Evolutionary conservation across 139 green algal species (phyloP).

Genomic region (Zygnema cylindricum): DNA sequence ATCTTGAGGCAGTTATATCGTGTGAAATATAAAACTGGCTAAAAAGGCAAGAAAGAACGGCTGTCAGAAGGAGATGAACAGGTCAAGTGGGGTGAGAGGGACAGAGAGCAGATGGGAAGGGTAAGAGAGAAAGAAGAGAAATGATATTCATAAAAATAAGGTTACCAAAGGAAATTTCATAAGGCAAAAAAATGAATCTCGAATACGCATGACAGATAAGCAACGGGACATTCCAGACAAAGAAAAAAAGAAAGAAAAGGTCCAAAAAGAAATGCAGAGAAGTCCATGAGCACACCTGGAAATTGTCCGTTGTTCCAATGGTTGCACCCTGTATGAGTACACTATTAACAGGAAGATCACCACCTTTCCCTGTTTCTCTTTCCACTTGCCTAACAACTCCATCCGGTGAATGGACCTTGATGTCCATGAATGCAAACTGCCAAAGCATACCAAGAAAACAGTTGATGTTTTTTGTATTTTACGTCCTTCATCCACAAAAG

Average conservation of each 20-base stretch:
- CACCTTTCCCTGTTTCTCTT: neutral
- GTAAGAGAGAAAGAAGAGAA: neutral
- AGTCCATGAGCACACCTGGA: slow-evolving; percentile 13
- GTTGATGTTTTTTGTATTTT: no score
- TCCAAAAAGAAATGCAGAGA: neutral
- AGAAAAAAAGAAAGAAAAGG: neutral
- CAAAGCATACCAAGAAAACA: no score
- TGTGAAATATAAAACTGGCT: no score
- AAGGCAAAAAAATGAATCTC: no score
- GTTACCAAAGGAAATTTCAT: no score
- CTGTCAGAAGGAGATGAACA: neutral
- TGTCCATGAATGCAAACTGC: neutral
- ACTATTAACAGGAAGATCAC: neutral
- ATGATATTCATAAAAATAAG: neutral
- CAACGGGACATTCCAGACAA: neutral
- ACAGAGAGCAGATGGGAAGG: slow-evolving; percentile 10
- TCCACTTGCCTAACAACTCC: neutral
- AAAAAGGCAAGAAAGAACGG: neutral
- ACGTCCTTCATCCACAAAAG: no score
- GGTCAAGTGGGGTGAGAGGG: neutral
- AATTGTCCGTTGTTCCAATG: slow-evolving; percentile 13
- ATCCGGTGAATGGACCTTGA: neutral
- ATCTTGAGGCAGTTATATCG: no score
- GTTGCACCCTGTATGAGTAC: neutral
- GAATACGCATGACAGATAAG: no score